Evolutionary conservation across 805 yeast species (phyloP), one percentile per base, ranked within the genome.

Genomic region (Kuraishia molischiana): DNA sequence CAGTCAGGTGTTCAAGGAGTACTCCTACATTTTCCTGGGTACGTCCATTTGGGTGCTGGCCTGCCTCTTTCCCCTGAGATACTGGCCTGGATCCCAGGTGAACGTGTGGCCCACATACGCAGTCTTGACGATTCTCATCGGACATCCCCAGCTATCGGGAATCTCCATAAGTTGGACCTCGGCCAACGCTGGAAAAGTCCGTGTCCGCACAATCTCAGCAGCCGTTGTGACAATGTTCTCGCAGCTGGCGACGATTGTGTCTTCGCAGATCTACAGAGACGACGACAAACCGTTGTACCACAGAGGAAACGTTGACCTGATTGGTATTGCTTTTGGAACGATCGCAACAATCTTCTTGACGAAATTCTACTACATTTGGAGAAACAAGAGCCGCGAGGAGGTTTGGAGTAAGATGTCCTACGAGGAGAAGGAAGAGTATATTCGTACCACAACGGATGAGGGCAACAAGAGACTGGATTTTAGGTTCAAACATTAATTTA

Each of bases 381-480:
- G 72, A 45, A 74, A 74, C 51, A 55, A 52, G 29, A 50, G 48
- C 29, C 69, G 72, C 35, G 75, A 65, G 2, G 45, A 43, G 38
- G 51, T 49, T n/a, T 82, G 90, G 89, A 55, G 59, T 32, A 50
- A 54, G 1, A 44, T 77, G 68, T 53, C 72, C 1, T 48, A 41
- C 2, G 77, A 72, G 28, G 77, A 80, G 50, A 66, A 66, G 44
- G 64, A 57, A 3, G 53, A 63, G 1, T 81, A 81, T 52, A 47
- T 64, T 18, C 40, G 38, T 10, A 60, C 50, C 11, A 66, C 80
- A 1, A 59, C 47, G 0, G 82, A 78, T 46, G 58, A 53, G 24
- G 86, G 86, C 4, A 73, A 72, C 46, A 67, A 67, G 48, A 59
- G 86, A 20, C 58, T 81, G 32, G 83, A 81, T 44, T 55, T 51